Base-by-base conservation (phyloP, 768 basidiomycete species). In the Gelatoporia subvermispora region DNA sequence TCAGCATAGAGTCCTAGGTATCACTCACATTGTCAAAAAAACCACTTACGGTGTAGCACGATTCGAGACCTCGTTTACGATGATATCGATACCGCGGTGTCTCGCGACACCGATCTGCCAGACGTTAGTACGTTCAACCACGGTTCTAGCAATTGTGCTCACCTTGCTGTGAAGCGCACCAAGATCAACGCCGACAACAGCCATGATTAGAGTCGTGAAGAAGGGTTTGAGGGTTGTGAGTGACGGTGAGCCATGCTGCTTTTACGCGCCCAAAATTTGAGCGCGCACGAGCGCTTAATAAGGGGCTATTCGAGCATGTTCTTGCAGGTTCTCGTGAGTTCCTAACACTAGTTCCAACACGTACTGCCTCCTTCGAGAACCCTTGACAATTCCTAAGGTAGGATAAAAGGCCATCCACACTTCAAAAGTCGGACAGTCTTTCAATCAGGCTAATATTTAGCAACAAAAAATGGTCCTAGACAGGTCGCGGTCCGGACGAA, bases 1-100 rank as follows among this genome's bases (percentile, higher is more conserved):
- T 5, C 28, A 9, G 41, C 22, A 40, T 28, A 23, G 10, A 8
- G n/a, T 4, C 9, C 8, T 25, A 16, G 20, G 13, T 13, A 39
- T 21, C 18, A 11, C 16, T 15, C 11, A 8, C 21, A 31, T 34
- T 22, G 16, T 9, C 16, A 16, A 17, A 3, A 15, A 39, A 36
- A 39, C 36, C 8, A 79, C 92, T 63, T 53, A 97, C 93, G 95
- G 95, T 21, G 94, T 98, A 15, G 85, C 81, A 47, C 96, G 88
- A 76, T 97, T 97, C 15, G 94, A 97, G 52, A 94, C 93, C 67
- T 99, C 95, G 68, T 99, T 99, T 52, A 83, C 76, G 74, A 99
- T 95, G 69, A 99, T 93, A 78, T 99, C 95, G 74, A 99, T 95
- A 58, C 95, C 95, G 63, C 91, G 80, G 71, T 90, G 86, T 70